Evolutionary conservation across 805 yeast species (phyloP).

Genomic region (Candida patagonica): DNA sequence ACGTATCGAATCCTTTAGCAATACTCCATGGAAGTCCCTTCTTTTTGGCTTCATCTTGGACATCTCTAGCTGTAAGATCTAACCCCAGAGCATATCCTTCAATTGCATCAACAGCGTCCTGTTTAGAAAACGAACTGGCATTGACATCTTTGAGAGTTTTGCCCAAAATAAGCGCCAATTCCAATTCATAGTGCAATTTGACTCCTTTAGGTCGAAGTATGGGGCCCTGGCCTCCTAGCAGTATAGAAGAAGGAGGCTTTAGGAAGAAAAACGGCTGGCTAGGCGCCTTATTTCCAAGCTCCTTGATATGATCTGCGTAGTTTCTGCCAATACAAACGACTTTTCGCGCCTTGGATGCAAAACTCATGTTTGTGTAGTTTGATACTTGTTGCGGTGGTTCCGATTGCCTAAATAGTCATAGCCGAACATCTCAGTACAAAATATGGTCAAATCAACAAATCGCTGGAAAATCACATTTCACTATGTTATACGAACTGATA

Average conservation of each 20-base stretch:
- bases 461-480: no score
- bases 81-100: constrained; percentile 84
- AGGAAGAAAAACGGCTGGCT: constrained; percentile 84
- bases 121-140: constrained; percentile 43
- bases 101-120: constrained; percentile 68
- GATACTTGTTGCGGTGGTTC: not conserved
- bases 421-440: no score
- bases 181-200: constrained; percentile 85
- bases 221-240: constrained; percentile 61
- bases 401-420: not conserved
- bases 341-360: constrained; percentile 32
- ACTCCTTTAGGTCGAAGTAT: constrained; percentile 76
- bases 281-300: constrained; percentile 74
- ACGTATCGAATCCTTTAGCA: constrained; percentile 95
- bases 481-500: no score
- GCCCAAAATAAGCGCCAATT: constrained; percentile 70
- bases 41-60: constrained; percentile 87
- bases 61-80: constrained; percentile 92
- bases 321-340: constrained; percentile 94
- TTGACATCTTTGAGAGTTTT: constrained; percentile 53
- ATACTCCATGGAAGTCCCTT: constrained; percentile 96
- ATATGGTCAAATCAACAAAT: no score
- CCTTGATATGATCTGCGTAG: constrained; percentile 92
- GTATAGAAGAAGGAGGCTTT: constrained; percentile 76
- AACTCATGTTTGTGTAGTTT: constrained; percentile 5